Conservation (phyloP, 352 stramenopile species). For the Phytophthora sp. region DNA sequence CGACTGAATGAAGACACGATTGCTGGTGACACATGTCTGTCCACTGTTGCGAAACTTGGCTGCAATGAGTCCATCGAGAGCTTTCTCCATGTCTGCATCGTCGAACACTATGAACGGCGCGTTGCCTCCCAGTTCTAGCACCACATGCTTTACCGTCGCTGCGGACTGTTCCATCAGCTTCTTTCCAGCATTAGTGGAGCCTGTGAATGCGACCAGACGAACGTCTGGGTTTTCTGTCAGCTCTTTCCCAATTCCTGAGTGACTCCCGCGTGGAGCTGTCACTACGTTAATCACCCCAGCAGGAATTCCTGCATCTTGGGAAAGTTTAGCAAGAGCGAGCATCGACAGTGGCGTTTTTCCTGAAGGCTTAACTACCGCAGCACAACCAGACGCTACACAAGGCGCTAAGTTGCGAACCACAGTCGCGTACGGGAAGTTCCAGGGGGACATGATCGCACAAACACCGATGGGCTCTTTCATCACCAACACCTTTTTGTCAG, state of each 20-base stretch:
- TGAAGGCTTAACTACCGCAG: slow-evolving; percentile 95
- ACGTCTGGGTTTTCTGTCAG: slow-evolving; percentile 66
- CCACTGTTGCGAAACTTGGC: slow-evolving; percentile 88
- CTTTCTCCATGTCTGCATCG: slow-evolving; percentile 73
- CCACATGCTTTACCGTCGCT: slow-evolving; percentile 67
- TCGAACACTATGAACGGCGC: slow-evolving; percentile 92
- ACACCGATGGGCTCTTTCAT: slow-evolving; percentile 93
- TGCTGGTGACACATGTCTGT: slow-evolving; percentile 79
- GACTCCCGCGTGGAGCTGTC: slow-evolving; percentile 53
- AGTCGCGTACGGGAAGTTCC: slow-evolving; percentile 98
- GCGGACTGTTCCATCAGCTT: slow-evolving; percentile 65
- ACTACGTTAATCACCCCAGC: slow-evolving; percentile 90
- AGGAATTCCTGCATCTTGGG: slow-evolving; percentile 79
- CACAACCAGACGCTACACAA: slow-evolving; percentile 93
- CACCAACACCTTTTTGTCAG: slow-evolving; percentile 64
- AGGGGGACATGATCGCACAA: slow-evolving; percentile 93
- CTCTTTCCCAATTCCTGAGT: slow-evolving; percentile 65
- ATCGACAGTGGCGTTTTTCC: slow-evolving; percentile 95
- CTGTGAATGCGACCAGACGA: slow-evolving; percentile 87
- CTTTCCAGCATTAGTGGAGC: slow-evolving; percentile 70
- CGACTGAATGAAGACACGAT: slow-evolving; percentile 93
- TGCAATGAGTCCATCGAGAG: slow-evolving; percentile 71
- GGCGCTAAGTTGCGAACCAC: slow-evolving; percentile 94
- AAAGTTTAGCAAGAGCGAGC: slow-evolving; percentile 88
- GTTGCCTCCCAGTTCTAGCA: slow-evolving; percentile 90